Evolutionary conservation across 371 early-diverging fungal species (phyloP).

Genomic region (Mucor sp.): DNA sequence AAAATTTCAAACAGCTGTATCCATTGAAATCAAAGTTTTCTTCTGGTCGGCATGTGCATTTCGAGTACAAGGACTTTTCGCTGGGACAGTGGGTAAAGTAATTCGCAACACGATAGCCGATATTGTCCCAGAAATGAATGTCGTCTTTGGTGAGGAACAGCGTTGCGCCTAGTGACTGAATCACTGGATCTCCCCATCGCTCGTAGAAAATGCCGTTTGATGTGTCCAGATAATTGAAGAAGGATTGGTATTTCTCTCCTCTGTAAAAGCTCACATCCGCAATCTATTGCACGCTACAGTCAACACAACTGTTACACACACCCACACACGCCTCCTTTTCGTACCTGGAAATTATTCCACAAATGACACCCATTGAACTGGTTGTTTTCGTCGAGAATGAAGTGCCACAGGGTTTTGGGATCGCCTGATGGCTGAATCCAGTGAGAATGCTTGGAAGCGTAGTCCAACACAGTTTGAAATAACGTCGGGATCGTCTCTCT

Average conservation of each 20-base stretch:
- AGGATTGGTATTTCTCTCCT: conserved; percentile 67
- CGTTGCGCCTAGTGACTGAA: conserved; percentile 42
- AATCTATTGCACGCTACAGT: conserved; percentile 26
- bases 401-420: conserved; percentile 34
- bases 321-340: neutral
- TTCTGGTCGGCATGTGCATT: conserved; percentile 41
- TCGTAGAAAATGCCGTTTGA: conserved; percentile 94
- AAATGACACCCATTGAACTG: conserved; percentile 80
- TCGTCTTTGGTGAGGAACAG: conserved; percentile 41
- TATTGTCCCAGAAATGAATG: conserved; percentile 49
- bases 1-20: conserved; percentile 42
- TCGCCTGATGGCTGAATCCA: conserved; percentile 19
- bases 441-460: conserved; percentile 45
- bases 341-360: conserved; percentile 67
- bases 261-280: conserved; percentile 43
- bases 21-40: conserved; percentile 46
- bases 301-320: neutral
- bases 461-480: conserved; percentile 68
- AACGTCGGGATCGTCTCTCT: conserved; percentile 82
- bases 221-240: conserved; percentile 80
- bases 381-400: conserved; percentile 51
- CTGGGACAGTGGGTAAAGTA: conserved; percentile 43
- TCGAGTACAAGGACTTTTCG: conserved; percentile 21
- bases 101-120: conserved; percentile 45
- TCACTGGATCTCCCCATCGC: conserved; percentile 60